These are phyloP conservation scores for Cladosporium sp. DNA, from an alignment of 2,329 filamentous ascomycete genomes.

Conservation along the genomic window DNA sequence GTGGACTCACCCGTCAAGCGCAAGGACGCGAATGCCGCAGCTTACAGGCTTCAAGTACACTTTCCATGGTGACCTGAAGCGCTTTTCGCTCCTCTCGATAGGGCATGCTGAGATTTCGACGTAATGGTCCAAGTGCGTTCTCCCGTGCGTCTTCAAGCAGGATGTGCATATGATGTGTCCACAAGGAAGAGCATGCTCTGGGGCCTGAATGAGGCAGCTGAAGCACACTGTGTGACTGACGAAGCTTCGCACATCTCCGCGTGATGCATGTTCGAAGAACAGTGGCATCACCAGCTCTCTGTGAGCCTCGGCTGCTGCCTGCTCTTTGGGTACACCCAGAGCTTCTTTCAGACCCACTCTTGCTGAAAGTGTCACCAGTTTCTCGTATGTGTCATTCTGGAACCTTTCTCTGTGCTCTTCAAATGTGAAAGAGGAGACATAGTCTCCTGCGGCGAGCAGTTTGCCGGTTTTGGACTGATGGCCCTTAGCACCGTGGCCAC, in stretches of 20 bases:
- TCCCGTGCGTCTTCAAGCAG: constrained; percentile 32
- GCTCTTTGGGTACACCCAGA: background rate
- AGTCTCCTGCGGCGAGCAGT: constrained; percentile 35
- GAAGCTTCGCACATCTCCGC: constrained; percentile 17
- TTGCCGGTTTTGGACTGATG: constrained; percentile 38
- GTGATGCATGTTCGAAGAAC: constrained; percentile 25
- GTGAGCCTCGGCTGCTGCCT: constrained; percentile 17
- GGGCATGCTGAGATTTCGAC: constrained; percentile 23
- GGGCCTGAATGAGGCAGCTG: constrained; percentile 37
- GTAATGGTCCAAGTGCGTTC: constrained; percentile 5
- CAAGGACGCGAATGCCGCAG: constrained; percentile 37
- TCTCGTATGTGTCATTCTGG: constrained; percentile 21
- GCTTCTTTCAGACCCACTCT: constrained; percentile 3
- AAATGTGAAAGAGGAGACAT: constrained; percentile 29
- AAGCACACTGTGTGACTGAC: constrained; percentile 41
- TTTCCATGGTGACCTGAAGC: background rate
- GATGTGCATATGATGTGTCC: constrained; percentile 40
- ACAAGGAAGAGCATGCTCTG: constrained; percentile 39
- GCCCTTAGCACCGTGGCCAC: constrained; percentile 22
- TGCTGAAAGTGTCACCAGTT: background rate
- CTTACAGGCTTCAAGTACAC: constrained; percentile 31
- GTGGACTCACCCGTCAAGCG: constrained; percentile 32
- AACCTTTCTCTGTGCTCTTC: constrained; percentile 25
- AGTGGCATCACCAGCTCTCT: constrained; percentile 10
- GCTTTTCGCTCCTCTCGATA: constrained; percentile 16